Conservation (phyloP, 169 alveolate species). For the Ichthyophthirius multifiliis region DNA sequence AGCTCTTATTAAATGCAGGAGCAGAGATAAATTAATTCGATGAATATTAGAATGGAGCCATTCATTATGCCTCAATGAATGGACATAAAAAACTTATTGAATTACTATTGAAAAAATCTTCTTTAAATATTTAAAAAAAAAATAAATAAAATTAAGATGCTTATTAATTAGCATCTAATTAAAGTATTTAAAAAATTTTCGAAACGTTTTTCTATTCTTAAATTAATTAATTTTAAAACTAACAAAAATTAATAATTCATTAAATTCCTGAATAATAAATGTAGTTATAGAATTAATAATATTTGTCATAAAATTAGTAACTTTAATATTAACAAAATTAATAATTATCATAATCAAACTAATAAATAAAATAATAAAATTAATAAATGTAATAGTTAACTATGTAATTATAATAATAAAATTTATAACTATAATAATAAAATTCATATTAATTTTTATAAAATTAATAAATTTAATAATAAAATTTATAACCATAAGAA, state of each 20-base stretch:
- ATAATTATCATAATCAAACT: no score
- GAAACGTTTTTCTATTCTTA: conserved; percentile 8
- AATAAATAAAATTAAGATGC: conserved; percentile 37
- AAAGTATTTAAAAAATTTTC: conserved; percentile 18
- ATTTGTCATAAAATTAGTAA: no score
- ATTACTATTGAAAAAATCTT: conserved; percentile 24
- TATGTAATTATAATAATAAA: no score
- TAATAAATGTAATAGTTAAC: no score
- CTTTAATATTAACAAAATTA: no score
- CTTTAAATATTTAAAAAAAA: conserved; percentile 13
- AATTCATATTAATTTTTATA: no score
- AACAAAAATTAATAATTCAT: neutral
- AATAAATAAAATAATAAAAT: no score
- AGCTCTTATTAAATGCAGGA: conserved; percentile 19
- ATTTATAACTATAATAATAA: no score
- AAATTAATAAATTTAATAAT: no score
- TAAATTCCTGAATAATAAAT: no score
- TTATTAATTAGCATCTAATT: conserved; percentile 8
- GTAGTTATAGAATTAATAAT: no score
- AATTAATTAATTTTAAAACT: neutral
- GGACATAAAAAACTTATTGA: conserved; percentile 35
- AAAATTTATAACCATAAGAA: no score
- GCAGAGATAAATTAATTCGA: conserved; percentile 46
- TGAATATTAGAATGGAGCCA: conserved; percentile 30
- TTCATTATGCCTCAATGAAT: conserved; percentile 40